A percentile compares a stretch with the other conserved stretches of the same genome.
Conservation (phyloP, 345 rosid species). For the Eucalyptus grandis region DNA sequence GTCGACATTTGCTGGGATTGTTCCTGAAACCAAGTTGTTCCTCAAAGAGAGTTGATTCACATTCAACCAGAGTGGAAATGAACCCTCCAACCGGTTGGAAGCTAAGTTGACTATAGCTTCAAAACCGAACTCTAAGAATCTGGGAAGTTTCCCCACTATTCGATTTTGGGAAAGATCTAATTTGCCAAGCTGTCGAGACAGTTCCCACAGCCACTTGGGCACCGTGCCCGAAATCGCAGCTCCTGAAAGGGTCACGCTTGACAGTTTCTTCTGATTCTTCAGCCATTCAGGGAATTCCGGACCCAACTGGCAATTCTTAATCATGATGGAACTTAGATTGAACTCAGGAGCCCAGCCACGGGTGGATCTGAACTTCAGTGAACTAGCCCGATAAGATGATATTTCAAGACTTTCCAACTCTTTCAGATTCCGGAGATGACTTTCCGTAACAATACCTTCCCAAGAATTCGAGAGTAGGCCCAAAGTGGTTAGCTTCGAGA, state of each 20-base stretch:
- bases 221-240: not conserved
- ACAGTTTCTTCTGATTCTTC: not conserved
- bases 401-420: not conserved
- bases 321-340: not conserved
- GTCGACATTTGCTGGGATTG: not conserved
- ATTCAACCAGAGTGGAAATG: not conserved
- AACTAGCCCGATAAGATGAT: not conserved
- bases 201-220: slow-evolving; percentile 8
- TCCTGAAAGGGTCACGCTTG: not conserved
- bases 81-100: slow-evolving; percentile 1
- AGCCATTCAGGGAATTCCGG: slow-evolving; percentile 11
- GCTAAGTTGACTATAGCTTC: not conserved
- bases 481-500: not conserved
- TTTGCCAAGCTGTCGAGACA: not conserved
- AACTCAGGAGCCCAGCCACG: slow-evolving; percentile 4
- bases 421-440: not conserved
- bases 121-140: not conserved
- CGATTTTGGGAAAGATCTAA: slow-evolving; percentile 11
- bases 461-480: not conserved
- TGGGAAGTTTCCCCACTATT: slow-evolving; percentile 1
- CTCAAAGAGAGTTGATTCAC: not conserved
- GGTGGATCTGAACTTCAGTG: not conserved
- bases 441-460: slow-evolving; percentile 7
- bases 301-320: not conserved
- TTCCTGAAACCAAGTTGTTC: not conserved